phyloP scores from a whole-genome alignment of 148 eudicot species.

The Silene conica region DNA sequence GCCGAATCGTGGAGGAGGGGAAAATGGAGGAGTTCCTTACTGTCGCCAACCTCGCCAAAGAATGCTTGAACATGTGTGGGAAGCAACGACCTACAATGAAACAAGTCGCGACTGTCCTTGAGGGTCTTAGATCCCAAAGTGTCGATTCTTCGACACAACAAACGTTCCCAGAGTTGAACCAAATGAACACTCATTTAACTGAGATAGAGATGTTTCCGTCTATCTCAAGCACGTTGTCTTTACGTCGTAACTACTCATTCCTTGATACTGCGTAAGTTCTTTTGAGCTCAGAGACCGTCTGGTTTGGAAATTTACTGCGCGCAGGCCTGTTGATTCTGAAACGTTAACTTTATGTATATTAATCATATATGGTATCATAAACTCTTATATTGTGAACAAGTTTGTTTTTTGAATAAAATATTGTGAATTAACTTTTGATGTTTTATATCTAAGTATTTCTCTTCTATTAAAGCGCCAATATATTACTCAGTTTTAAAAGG shows the following conservation, averaged over 20 bases:
- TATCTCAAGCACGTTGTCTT: slow-evolving; percentile 11
- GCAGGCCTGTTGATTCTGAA: too few species aligned
- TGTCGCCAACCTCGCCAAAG: slow-evolving; percentile 22
- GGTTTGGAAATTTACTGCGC: too few species aligned
- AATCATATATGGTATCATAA: too few species aligned
- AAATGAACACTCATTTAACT: slow-evolving; percentile 1
- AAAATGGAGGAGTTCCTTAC: slow-evolving; percentile 14
- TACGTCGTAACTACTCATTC: not conserved
- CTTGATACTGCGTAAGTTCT: not conserved
- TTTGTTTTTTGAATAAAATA: too few species aligned
- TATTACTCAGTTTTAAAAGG: too few species aligned
- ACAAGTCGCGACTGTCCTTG: slow-evolving; percentile 16
- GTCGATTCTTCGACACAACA: not conserved
- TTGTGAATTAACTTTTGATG: too few species aligned
- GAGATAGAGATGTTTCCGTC: slow-evolving; percentile 5
- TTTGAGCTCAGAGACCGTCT: too few species aligned
- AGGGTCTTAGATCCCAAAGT: slow-evolving; percentile 8
- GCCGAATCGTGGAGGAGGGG: slow-evolving; percentile 15
- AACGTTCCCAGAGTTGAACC: not conserved
- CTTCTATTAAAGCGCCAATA: too few species aligned
- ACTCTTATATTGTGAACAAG: too few species aligned
- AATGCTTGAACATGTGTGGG: slow-evolving; percentile 25
- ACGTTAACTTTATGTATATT: too few species aligned
- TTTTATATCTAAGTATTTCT: too few species aligned
- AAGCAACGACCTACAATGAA: slow-evolving; percentile 29